Percentiles rank a stretch among this genome's conserved stretches.
Conservation (phyloP, 345 rosid genomes). For the Adansonia digitata region DNA sequence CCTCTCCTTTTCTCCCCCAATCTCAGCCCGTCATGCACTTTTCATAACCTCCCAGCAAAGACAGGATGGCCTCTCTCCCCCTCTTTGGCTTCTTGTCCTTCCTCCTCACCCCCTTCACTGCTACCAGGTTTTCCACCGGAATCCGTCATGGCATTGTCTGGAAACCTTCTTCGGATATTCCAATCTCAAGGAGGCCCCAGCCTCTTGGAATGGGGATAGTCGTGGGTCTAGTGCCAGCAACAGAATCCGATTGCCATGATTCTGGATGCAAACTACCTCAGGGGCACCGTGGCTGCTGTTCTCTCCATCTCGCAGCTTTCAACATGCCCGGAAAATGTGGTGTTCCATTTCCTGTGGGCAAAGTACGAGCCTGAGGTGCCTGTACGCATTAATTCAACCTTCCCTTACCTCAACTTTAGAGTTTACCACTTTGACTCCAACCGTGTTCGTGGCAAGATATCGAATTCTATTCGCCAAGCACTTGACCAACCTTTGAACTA, state of each 20-base stretch:
- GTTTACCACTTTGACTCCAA: constrained; percentile 33
- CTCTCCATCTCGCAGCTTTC: constrained; percentile 42
- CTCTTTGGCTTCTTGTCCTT: constrained; percentile 42
- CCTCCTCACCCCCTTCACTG: constrained; percentile 1
- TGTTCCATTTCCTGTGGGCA: constrained; percentile 36
- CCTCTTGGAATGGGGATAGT: constrained; percentile 33
- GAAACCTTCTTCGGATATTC: constrained; percentile 22
- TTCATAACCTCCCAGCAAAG: constrained; percentile 10
- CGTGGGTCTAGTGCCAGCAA: constrained; percentile 15
- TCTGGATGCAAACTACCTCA: constrained; percentile 44
- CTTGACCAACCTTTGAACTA: constrained; percentile 50
- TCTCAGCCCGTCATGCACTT: not conserved
- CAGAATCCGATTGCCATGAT: constrained; percentile 45
- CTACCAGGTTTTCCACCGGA: constrained; percentile 9
- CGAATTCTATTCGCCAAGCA: constrained; percentile 43
- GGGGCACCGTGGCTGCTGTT: constrained; percentile 49
- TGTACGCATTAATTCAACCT: constrained; percentile 34
- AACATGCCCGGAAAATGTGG: constrained; percentile 41
- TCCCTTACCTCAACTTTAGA: constrained; percentile 36
- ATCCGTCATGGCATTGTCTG: constrained; percentile 34
- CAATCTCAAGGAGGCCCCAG: constrained; percentile 42
- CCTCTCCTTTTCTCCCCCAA: not conserved
- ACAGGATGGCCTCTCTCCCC: constrained; percentile 48
- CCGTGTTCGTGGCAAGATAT: constrained; percentile 41
- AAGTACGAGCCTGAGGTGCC: constrained; percentile 28